Percentiles rank a stretch among this genome's conserved stretches.
Conservation (phyloP, 306 rosid species). For the Cercis canadensis region DNA sequence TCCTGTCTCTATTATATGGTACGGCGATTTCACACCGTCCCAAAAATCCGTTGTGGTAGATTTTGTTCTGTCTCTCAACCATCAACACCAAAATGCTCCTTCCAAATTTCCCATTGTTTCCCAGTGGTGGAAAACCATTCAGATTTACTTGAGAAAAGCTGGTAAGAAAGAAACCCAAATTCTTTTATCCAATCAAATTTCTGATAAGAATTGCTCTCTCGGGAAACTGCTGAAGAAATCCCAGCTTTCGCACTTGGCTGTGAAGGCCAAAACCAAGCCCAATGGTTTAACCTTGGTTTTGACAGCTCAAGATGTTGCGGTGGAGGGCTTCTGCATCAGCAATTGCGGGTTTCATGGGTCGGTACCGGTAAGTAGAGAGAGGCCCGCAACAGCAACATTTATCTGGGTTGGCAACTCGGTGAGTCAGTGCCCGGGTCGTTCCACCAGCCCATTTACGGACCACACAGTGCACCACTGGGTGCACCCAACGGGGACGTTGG, state of each 20-base stretch:
- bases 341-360: slow-evolving; percentile 46
- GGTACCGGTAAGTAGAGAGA: background rate
- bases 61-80: slow-evolving; percentile 40
- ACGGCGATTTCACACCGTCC: slow-evolving; percentile 34
- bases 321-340: slow-evolving; percentile 54
- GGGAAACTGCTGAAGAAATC: slow-evolving; percentile 34
- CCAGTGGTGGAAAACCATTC: slow-evolving; percentile 44
- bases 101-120: slow-evolving; percentile 17
- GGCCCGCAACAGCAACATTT: slow-evolving; percentile 25
- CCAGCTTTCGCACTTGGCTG: slow-evolving; percentile 35
- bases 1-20: slow-evolving; percentile 43
- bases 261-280: background rate
- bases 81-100: background rate
- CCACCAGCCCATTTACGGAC: slow-evolving; percentile 52
- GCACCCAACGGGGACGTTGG: slow-evolving; percentile 53
- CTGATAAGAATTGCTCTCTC: slow-evolving; percentile 33
- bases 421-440: slow-evolving; percentile 46
- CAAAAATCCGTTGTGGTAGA: slow-evolving; percentile 40
- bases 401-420: slow-evolving; percentile 50
- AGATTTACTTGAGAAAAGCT: slow-evolving; percentile 40
- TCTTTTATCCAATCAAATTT: slow-evolving; percentile 25
- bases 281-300: slow-evolving; percentile 35
- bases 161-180: slow-evolving; percentile 25
- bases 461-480: slow-evolving; percentile 41
- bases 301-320: slow-evolving; percentile 40